Evolutionary conservation across 805 yeast species (phyloP).

Genomic region (Danielia reshetovae): DNA sequence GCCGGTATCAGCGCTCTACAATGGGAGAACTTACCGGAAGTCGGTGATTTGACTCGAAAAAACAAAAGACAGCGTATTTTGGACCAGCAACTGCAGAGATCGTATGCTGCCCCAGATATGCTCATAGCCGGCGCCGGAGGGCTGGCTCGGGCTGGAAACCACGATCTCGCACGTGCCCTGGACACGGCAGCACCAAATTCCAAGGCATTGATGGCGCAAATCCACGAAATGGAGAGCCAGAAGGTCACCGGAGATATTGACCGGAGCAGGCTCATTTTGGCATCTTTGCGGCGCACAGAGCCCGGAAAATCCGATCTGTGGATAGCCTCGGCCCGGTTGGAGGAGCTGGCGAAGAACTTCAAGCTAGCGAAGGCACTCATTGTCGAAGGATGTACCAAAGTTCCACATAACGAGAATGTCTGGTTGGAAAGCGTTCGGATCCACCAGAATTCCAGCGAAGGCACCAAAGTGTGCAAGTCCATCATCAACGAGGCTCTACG

Average conservation of each 20-base stretch:
- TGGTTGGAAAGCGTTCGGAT: conserved; percentile 82
- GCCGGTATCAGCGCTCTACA: conserved; percentile 58
- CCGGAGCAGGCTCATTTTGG: conserved; percentile 55
- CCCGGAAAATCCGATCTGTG: conserved; percentile 75
- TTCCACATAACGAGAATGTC: conserved; percentile 64
- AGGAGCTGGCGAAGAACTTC: conserved; percentile 57
- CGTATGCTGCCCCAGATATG: conserved; percentile 80
- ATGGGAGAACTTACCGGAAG: conserved; percentile 85
- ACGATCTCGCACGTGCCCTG: no score
- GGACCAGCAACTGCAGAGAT: conserved; percentile 59
- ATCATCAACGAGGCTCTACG: conserved; percentile 65
- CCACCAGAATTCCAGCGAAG: conserved; percentile 42
- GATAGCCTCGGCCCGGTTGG: conserved; percentile 83
- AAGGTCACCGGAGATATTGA: conserved; percentile 39
- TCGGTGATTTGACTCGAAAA: conserved; percentile 76
- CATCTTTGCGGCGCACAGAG: conserved; percentile 66
- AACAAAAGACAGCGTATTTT: conserved; percentile 69
- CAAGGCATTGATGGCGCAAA: conserved; percentile 7
- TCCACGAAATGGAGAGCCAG: conserved; percentile 11
- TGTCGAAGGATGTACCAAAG: conserved; percentile 66
- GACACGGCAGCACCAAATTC: not conserved
- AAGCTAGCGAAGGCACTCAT: conserved; percentile 57
- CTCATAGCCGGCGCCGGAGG: conserved; percentile 36
- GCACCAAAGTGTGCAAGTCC: conserved; percentile 44
- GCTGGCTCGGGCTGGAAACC: no score